phyloP scores from a whole-genome alignment of 345 rosid genomes.

The Punica granatum region DNA sequence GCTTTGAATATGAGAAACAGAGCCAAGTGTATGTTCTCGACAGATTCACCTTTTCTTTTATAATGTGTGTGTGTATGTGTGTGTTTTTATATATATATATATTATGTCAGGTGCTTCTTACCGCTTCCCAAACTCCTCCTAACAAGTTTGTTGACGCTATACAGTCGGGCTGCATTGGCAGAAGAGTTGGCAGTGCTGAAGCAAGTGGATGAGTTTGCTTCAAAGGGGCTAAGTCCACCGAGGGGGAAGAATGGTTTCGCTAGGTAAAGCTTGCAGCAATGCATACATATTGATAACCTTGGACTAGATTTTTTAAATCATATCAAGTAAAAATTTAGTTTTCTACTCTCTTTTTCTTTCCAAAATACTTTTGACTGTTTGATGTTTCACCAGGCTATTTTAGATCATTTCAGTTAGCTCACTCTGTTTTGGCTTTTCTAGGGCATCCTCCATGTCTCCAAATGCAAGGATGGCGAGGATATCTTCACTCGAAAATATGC shows the following conservation, averaged over 20 bases:
- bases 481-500: constrained; percentile 91
- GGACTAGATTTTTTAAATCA: too few species aligned
- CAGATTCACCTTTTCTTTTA: not conserved
- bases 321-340: too few species aligned
- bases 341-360: too few species aligned
- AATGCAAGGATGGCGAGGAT: constrained; percentile 84
- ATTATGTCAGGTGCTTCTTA: too few species aligned
- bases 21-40: constrained; percentile 75
- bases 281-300: not conserved
- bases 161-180: constrained; percentile 89
- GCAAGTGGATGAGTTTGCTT: constrained; percentile 86
- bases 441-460: constrained; percentile 95
- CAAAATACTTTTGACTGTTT: too few species aligned
- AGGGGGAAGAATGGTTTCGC: constrained; percentile 89
- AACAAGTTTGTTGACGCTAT: not conserved
- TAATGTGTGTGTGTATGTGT: not conserved
- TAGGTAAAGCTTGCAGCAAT: constrained; percentile 34
- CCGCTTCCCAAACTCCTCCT: not conserved
- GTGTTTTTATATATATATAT: too few species aligned
- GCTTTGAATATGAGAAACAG: constrained; percentile 92
- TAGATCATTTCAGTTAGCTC: not conserved
- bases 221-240: constrained; percentile 88
- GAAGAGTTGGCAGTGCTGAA: constrained; percentile 85
- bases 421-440: constrained; percentile 16
- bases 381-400: not conserved